Conservation (phyloP, 164 flowering plant genomes). For the Warburgia ugandensis region DNA sequence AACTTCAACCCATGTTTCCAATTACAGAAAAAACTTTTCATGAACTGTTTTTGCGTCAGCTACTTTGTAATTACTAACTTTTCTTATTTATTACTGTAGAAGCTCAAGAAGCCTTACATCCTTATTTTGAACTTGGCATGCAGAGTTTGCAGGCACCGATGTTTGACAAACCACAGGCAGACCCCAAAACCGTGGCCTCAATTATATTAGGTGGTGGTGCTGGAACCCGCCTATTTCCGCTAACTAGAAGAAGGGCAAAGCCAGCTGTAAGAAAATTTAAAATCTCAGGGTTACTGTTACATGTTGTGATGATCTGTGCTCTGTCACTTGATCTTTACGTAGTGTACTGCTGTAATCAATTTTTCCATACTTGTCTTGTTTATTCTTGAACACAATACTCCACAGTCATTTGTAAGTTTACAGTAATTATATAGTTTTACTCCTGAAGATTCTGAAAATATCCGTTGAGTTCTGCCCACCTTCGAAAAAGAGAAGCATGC, state of each 20-base stretch:
- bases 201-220: constrained; percentile 17
- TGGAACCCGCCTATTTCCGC: constrained; percentile 16
- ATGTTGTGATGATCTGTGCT: neutral
- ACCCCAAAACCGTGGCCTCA: constrained; percentile 11
- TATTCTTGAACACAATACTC: no score
- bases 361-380: neutral
- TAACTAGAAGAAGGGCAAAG: constrained; percentile 11
- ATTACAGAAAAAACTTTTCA: no score
- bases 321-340: no score
- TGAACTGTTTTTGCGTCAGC: no score
- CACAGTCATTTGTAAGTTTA: no score
- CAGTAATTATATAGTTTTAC: no score
- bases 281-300: neutral
- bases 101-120: neutral
- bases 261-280: constrained; percentile 13
- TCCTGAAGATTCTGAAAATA: no score
- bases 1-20: no score
- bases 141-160: constrained; percentile 5
- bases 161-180: constrained; percentile 6
- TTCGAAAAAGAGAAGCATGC: no score
- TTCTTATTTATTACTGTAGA: neutral
- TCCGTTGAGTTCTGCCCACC: no score
- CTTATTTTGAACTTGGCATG: neutral
- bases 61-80: neutral
- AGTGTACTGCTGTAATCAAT: no score